Percentiles rank a stretch among this genome's conserved stretches.
Evolutionary conservation across 139 green algal genomes (phyloP).

Genomic region (Parachlorella kessleri): DNA sequence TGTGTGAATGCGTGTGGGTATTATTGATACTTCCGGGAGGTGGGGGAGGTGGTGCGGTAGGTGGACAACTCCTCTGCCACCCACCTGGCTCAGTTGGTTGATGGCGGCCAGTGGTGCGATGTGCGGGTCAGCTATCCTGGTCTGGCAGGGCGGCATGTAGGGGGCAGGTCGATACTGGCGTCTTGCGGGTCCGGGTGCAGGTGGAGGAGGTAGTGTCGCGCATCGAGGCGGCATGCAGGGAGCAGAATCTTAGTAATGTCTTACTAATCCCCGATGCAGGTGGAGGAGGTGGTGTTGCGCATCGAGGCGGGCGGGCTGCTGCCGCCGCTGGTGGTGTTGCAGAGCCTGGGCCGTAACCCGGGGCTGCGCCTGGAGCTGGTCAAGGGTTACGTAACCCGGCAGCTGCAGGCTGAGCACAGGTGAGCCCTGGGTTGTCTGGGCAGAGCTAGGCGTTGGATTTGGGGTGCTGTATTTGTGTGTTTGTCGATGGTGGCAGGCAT

Average conservation of each 20-base stretch:
- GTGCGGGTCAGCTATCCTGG: too few species aligned
- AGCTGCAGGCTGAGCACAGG: slow-evolving; percentile 58
- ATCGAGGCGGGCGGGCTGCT: slow-evolving; percentile 84
- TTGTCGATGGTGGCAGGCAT: too few species aligned
- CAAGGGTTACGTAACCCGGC: slow-evolving; percentile 69
- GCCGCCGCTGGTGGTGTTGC: slow-evolving; percentile 91
- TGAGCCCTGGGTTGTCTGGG: too few species aligned
- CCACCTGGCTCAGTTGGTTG: neutral
- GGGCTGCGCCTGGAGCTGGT: slow-evolving; percentile 73
- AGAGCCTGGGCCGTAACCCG: slow-evolving; percentile 76
- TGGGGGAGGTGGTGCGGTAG: too few species aligned
- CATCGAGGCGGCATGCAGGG: slow-evolving; percentile 72
- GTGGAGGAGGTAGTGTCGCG: slow-evolving; percentile 69
- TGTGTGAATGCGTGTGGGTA: too few species aligned
- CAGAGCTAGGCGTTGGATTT: too few species aligned
- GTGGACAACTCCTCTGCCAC: neutral
- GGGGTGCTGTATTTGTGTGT: too few species aligned
- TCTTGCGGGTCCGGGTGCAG: too few species aligned
- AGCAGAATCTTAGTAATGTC: neutral
- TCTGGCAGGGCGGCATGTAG: too few species aligned
- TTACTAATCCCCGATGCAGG: neutral
- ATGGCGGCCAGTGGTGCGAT: too few species aligned
- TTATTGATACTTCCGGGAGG: too few species aligned
- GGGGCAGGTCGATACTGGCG: too few species aligned
- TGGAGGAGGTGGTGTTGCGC: slow-evolving; percentile 69